Evolutionary conservation across 2,329 filamentous ascomycete species (phyloP), one percentile per base, ranked within the genome.

Genomic region (Cladosporium sp.): DNA sequence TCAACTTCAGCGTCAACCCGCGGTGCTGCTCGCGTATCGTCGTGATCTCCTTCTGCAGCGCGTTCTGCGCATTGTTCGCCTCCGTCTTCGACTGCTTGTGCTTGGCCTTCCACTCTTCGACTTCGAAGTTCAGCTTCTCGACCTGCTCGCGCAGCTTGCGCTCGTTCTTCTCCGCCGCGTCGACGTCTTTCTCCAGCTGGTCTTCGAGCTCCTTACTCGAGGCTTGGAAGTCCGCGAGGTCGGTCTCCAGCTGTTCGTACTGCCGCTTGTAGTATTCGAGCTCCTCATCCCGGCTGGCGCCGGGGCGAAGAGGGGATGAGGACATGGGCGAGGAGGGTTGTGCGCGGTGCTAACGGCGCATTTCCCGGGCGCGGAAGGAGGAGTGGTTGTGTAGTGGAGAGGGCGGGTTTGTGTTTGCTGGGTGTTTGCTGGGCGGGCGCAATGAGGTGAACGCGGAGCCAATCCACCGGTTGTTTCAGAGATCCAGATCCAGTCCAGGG

Each of bases 61-160:
- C 77, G 66, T 86, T 91, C 67, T 97, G 93, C 52, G 88, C 90
- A 48, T 82, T 74, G 68, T 86, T 92, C 40, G 89, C 86, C 72
- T 98, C 93, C 40, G 81, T 74, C 70, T 97, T 97, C 58, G 91
- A 87, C 69, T 97, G 90, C 70, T 90, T 95, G 78, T 95, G 95
- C 78, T 97, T 98, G 61, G 87, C 90, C 84, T 97, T 97, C 93
- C 93, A 98, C 73, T 98, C 93, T 54, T 97, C 90, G 0, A 93
- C 91, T 70, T 97, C 91, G 66, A 89, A 98, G 46, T 80, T 83
- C 58, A 95, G 71, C 35, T 78, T 80, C 70, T 97, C 92, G 1
- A 89, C 86, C 74, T 92, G 95, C 70, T 95, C 86, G 69, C 91
- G 85, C 62, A 96, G 73, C 59, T 84, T 77, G 58, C 90, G 82